Base-by-base conservation (phyloP, 129 eudicot genomes). In the Erigeron canadensis region DNA sequence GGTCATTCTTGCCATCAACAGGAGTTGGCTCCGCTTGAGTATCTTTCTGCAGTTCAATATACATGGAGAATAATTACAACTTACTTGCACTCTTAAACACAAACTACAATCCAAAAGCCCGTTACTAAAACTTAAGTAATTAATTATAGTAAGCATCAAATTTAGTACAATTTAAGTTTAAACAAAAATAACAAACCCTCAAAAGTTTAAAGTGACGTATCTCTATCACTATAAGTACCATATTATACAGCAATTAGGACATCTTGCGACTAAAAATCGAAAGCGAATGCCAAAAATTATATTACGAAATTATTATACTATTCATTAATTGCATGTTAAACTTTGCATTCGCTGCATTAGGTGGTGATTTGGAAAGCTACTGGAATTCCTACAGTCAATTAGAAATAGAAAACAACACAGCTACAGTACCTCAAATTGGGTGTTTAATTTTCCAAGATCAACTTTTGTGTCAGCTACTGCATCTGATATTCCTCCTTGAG, bases 381-480 rank as follows among this genome's bases (percentile, higher is more conserved):
- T 53, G 58, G 16, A 22, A 53, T 22, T 16, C 58, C 11, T 53
- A 17, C 40, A n/a, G 37, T 39, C 37, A 18, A 63, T 63, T 41
- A n/a, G 34, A 40, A 9, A 28, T 47, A 47, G 10, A 62, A 68
- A 28, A 48, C 65, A 60, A 51, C 71, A 46, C n/a, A 61, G 62
- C 77, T 71, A 46, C n/a, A 61, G 62, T 79, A 91, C 97, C 96
- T 88, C 82, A 37, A 38, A 59, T 28, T 43, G 76, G 46, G 82
- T 59, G 80, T 81, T 69, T 65, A 72, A 18, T 70, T 76, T 80
- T 51, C 65, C 82, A 15, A 66, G 77, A 68, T 73, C 84, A 67
- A 45, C 77, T 61, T 67, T 77, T 10, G 81, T 62, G 63, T 81
- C 86, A 72, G n/a, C 71, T 61, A 62, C 67, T 7, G 70, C 69